Base-by-base conservation (phyloP, 495 filamentous ascomycete species). In the Hamigera avellanea region DNA sequence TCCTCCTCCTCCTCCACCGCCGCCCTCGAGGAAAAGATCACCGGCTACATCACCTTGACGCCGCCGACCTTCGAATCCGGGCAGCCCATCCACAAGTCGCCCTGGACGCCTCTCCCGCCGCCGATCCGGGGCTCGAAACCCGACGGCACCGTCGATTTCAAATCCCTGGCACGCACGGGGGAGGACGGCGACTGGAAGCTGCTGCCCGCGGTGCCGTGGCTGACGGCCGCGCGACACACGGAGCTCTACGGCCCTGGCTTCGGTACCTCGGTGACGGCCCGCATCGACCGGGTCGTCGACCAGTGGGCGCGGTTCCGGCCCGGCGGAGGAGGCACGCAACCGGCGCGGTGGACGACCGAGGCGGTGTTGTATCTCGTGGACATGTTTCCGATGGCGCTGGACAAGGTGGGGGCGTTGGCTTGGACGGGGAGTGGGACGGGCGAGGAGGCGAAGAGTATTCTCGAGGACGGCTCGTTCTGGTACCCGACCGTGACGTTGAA, bases 401-500 rank as follows among this genome's bases (percentile, higher is more conserved):
- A 76, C 47, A 48, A 52, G 34, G 53, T 67, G 37, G 52, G 61
- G 41, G 41, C 35, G n/a, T n/a, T n/a, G n/a, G n/a, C n/a, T n/a
- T n/a, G n/a, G n/a, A n/a, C n/a, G n/a, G n/a, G n/a, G n/a, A n/a
- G n/a, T n/a, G n/a, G n/a, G n/a, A n/a, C n/a, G n/a, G n/a, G n/a
- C n/a, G n/a, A n/a, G n/a, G n/a, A n/a, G n/a, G n/a, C n/a, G n/a
- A n/a, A n/a, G n/a, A n/a, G n/a, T n/a, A n/a, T n/a, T n/a, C n/a
- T n/a, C n/a, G n/a, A n/a, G n/a, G n/a, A n/a, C n/a, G n/a, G n/a
- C n/a, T n/a, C n/a, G 33, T 69, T 68, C 46, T 89, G 86, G 86
- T 89, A 87, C 58, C 84, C 83, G 0, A 93, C 83, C 2, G 56
- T 91, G 12, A 64, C 80, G 14, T 54, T 86, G 54, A 77, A 75